Conservation (phyloP, 2,329 filamentous ascomycete genomes). For the Waltergamsia citrina region DNA sequence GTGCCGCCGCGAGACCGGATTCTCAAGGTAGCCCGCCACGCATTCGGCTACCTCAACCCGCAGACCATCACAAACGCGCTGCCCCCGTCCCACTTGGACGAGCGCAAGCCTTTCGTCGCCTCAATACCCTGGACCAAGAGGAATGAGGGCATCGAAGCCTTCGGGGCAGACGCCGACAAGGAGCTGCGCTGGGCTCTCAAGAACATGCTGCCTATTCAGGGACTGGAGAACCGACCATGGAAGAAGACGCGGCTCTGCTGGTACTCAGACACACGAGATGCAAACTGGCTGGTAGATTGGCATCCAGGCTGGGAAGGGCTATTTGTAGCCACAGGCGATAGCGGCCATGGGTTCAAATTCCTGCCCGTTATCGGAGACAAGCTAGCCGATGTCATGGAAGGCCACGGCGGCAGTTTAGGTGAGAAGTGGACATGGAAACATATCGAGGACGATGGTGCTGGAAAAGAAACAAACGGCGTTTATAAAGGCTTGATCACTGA, state of each 20-base stretch:
- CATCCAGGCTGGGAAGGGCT: slow-evolving; percentile 51
- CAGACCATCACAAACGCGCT: slow-evolving; percentile 22
- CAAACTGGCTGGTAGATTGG: slow-evolving; percentile 62
- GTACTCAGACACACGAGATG: slow-evolving; percentile 66
- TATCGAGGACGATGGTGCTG: slow-evolving; percentile 28
- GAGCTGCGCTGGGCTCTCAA: slow-evolving; percentile 52
- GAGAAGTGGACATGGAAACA: slow-evolving; percentile 56
- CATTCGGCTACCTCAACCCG: slow-evolving; percentile 57
- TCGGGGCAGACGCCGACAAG: slow-evolving; percentile 51
- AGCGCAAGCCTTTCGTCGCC: slow-evolving; percentile 18
- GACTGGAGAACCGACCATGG: slow-evolving; percentile 51
- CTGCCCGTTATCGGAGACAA: slow-evolving; percentile 56
- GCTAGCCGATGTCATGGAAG: slow-evolving; percentile 45
- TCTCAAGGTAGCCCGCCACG: slow-evolving; percentile 64
- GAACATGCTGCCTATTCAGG: slow-evolving; percentile 47
- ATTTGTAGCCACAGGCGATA: slow-evolving; percentile 54
- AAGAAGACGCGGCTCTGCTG: slow-evolving; percentile 57
- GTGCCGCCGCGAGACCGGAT: slow-evolving; percentile 54
- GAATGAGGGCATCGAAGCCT: slow-evolving; percentile 30
- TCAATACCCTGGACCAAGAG: slow-evolving; percentile 25
- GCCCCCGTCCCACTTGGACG: slow-evolving; percentile 18
- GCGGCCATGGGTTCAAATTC: slow-evolving; percentile 62
- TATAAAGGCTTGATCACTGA: slow-evolving; percentile 34
- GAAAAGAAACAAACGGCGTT: slow-evolving; percentile 21
- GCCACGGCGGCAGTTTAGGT: slow-evolving; percentile 38